These are phyloP conservation scores for Lophiotrema nucula DNA, from an alignment of 495 filamentous ascomycete genomes.

Conservation along the genomic window DNA sequence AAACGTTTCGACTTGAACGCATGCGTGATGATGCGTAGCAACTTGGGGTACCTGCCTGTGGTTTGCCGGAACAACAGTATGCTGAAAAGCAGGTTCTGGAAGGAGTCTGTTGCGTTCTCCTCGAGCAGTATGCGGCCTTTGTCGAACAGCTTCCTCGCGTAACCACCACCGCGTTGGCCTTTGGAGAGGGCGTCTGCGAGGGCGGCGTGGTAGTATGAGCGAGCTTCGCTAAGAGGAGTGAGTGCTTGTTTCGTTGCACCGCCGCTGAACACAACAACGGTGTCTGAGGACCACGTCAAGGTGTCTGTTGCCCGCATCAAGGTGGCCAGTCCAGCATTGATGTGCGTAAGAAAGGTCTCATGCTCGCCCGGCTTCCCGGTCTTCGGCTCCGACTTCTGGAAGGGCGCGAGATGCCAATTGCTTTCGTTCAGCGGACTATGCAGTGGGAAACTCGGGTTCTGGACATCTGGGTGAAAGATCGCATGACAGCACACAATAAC, in stretches of 20 bases:
- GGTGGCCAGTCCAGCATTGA: conserved; percentile 25
- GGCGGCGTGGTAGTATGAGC: conserved; percentile 36
- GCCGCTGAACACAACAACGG: conserved; percentile 39
- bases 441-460: conserved; percentile 13
- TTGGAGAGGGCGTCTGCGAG: conserved; percentile 9
- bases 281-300: background rate
- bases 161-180: conserved; percentile 4
- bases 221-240: conserved; percentile 35
- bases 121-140: conserved; percentile 32
- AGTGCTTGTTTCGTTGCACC: conserved; percentile 30
- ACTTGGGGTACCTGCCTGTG: conserved; percentile 34
- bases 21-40: conserved; percentile 40
- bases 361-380: conserved; percentile 39
- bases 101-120: conserved; percentile 43
- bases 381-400: conserved; percentile 34
- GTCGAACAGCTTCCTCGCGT: conserved; percentile 3
- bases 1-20: conserved; percentile 43
- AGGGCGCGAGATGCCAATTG: conserved; percentile 41
- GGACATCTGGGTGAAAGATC: conserved; percentile 32
- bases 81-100: conserved; percentile 45
- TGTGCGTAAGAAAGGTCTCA: conserved; percentile 40
- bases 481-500: conserved; percentile 44
- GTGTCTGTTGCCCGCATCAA: background rate
- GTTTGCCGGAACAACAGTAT: conserved; percentile 37
- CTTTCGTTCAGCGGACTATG: conserved; percentile 25